Percentiles rank a stretch among this genome's conserved stretches.
Conservation (phyloP, 2,329 filamentous ascomycete genomes). For the Pestalotiopsis sp. region DNA sequence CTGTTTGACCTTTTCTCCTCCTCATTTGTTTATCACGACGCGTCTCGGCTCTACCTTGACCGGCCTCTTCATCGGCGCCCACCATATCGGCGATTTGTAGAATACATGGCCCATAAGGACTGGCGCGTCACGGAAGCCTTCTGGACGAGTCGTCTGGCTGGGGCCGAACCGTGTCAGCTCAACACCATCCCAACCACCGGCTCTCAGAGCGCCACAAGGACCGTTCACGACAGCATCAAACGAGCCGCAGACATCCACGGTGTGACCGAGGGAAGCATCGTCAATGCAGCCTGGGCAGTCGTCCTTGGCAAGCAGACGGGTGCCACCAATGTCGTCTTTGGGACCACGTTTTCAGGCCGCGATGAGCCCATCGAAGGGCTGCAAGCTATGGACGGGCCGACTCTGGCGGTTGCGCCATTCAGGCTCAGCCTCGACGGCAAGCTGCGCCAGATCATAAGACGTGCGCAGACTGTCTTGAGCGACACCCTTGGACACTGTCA, state of each 20-base stretch:
- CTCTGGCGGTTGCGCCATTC: not conserved
- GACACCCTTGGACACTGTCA: not conserved
- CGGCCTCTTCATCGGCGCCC: not conserved
- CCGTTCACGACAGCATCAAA: not conserved
- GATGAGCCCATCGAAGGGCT: not conserved
- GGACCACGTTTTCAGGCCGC: not conserved
- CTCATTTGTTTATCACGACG: not conserved
- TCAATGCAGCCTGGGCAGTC: not conserved
- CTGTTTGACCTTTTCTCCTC: not conserved
- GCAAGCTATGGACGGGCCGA: slow-evolving; percentile 1
- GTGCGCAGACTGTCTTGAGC: not conserved
- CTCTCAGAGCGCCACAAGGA: not conserved
- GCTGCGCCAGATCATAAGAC: not conserved
- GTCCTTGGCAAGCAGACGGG: not conserved
- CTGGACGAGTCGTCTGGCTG: not conserved
- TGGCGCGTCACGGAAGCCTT: not conserved
- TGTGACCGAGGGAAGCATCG: not conserved
- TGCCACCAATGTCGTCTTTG: not conserved
- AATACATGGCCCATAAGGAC: not conserved
- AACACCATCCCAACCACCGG: not conserved
- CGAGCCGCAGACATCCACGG: not conserved
- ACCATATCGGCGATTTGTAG: not conserved
- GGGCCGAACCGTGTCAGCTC: not conserved
- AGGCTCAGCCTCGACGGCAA: not conserved
- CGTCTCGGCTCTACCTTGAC: not conserved